A percentile compares a stretch with the other conserved stretches of the same genome.
These are phyloP conservation scores for Dendrostoma leiphaemia DNA, from an alignment of 2,329 filamentous ascomycete species.

Conservation along the genomic window DNA sequence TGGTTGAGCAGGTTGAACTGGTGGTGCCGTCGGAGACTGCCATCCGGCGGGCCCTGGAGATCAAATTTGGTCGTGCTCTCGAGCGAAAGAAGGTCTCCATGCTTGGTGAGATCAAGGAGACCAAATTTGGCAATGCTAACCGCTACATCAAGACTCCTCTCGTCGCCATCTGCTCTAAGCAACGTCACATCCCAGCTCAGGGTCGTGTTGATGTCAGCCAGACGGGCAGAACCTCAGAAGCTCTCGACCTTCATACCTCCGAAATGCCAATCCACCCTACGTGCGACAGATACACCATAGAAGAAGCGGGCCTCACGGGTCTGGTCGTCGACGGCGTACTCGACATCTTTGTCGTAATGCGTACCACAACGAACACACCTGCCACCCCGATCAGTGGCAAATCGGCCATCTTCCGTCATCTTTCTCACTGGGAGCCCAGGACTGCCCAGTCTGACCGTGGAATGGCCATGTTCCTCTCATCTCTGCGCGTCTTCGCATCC, in stretches of 20 bases:
- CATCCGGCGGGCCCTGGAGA: background rate
- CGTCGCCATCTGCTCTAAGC: slow-evolving; percentile 5
- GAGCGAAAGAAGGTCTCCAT: background rate
- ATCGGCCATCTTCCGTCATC: slow-evolving; percentile 1
- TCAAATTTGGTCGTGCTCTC: background rate
- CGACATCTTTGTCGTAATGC: slow-evolving; percentile 2
- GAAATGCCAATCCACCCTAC: slow-evolving; percentile 8
- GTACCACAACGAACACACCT: background rate
- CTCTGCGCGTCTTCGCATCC: background rate
- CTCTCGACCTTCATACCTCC: slow-evolving; percentile 2
- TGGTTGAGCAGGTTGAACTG: background rate
- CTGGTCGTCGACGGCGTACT: background rate
- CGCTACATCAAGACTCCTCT: slow-evolving; percentile 5
- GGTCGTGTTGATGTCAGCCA: background rate
- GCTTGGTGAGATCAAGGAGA: background rate
- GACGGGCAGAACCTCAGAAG: background rate
- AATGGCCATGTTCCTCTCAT: slow-evolving; percentile 6
- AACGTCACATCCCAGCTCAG: background rate
- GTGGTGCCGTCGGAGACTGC: too few relatives aligned
- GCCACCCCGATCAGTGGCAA: background rate
- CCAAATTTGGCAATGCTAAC: too few relatives aligned
- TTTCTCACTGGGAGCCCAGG: background rate
- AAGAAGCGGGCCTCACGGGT: background rate
- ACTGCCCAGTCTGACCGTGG: slow-evolving; percentile 1
- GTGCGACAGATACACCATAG: background rate